These are phyloP conservation scores for Pichia pseudocactophila DNA, from an alignment of 805 yeast species.

Conservation along the genomic window DNA sequence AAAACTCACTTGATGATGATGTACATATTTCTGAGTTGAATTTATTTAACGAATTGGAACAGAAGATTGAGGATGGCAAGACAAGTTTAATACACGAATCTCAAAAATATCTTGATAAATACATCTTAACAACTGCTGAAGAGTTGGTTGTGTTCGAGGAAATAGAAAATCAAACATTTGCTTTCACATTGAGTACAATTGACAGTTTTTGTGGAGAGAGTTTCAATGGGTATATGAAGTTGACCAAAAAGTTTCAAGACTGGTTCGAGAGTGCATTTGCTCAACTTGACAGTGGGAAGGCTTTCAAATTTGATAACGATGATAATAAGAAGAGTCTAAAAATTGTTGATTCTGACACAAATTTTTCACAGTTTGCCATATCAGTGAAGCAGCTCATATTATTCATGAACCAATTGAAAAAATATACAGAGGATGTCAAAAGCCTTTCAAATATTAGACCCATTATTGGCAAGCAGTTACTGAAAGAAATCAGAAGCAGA, in stretches of 20 bases:
- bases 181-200: too few relatives aligned
- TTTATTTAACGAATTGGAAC: constrained; percentile 13
- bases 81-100: too few relatives aligned
- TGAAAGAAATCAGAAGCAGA: constrained; percentile 15
- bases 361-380: constrained; percentile 7
- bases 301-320: constrained; percentile 5
- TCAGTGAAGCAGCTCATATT: constrained; percentile 16
- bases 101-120: constrained; percentile 1
- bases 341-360: background rate
- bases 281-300: constrained; percentile 12
- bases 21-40: constrained; percentile 4
- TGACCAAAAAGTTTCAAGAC: constrained; percentile 17
- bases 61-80: constrained; percentile 3
- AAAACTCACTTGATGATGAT: background rate
- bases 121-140: too few relatives aligned
- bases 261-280: constrained; percentile 16
- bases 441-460: constrained; percentile 14
- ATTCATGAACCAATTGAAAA: constrained; percentile 17
- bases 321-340: constrained; percentile 4
- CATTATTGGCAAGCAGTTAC: constrained; percentile 15
- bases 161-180: too few relatives aligned
- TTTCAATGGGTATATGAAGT: constrained; percentile 13
- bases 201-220: too few relatives aligned
- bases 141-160: too few relatives aligned
- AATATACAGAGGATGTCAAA: constrained; percentile 3